phyloP scores from a whole-genome alignment of 164 flowering plant species.

The Nymphaea thermarum region DNA sequence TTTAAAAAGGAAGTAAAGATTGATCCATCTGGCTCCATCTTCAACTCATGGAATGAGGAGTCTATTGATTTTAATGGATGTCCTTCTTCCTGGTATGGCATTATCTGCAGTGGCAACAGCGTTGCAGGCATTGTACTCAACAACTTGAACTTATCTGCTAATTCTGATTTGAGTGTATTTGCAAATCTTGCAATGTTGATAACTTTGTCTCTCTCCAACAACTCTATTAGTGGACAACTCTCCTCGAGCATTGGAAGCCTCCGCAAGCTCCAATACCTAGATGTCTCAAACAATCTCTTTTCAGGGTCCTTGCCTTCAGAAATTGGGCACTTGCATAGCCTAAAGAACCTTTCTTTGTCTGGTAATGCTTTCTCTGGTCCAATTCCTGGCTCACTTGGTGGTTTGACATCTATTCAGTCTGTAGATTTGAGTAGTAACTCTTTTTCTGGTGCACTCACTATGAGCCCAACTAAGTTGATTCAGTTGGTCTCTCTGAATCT shows the following conservation, averaged over 20 bases:
- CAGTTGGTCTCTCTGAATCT: conserved; percentile 55
- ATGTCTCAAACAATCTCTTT: conserved; percentile 70
- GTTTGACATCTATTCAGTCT: conserved; percentile 46
- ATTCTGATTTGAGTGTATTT: conserved; percentile 69
- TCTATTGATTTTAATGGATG: conserved; percentile 90
- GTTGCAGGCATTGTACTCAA: conserved; percentile 85
- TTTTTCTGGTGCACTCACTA: conserved; percentile 64
- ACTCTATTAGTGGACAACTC: conserved; percentile 58
- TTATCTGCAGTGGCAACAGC: conserved; percentile 70
- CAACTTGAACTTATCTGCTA: conserved; percentile 53
- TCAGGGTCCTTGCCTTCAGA: conserved; percentile 47
- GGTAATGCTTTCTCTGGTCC: conserved; percentile 85
- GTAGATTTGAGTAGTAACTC: conserved; percentile 78
- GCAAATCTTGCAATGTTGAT: conserved; percentile 73
- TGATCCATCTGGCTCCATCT: conserved; percentile 84
- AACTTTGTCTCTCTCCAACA: conserved; percentile 79
- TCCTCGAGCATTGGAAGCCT: conserved; percentile 46
- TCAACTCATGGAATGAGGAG: conserved; percentile 88
- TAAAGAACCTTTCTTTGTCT: conserved; percentile 64
- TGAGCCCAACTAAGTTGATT: conserved; percentile 38
- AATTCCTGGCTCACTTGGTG: conserved; percentile 56
- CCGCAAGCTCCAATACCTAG: conserved; percentile 54
- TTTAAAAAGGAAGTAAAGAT: conserved; percentile 85
- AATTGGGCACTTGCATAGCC: conserved; percentile 44
- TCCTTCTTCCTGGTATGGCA: conserved; percentile 97